These are phyloP conservation scores for Agaricus blazei DNA, from an alignment of 768 basidiomycete species.

Conservation along the genomic window DNA sequence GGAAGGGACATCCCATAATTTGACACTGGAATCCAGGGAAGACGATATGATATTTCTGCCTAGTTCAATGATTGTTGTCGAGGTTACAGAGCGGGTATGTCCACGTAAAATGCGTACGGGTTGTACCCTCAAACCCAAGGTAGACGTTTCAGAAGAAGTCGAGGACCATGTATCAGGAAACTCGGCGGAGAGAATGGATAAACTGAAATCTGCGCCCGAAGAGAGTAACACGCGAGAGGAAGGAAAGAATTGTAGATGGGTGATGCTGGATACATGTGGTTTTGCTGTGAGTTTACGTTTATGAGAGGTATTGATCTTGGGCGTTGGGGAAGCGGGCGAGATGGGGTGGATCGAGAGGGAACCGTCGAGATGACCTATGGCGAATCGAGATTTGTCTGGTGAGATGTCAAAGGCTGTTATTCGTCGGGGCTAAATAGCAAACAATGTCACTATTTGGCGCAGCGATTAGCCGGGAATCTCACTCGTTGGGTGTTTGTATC, in stretches of 20 bases:
- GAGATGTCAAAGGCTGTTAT: constrained; percentile 64
- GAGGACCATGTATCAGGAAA: constrained; percentile 19
- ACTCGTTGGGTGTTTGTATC: constrained; percentile 40
- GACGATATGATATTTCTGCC: constrained; percentile 66
- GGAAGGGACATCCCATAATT: constrained; percentile 68
- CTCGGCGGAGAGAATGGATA: constrained; percentile 62
- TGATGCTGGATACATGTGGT: constrained; percentile 50
- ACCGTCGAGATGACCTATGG: constrained; percentile 58
- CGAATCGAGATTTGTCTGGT: constrained; percentile 52
- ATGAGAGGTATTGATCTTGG: constrained; percentile 18
- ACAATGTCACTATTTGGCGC: neutral
- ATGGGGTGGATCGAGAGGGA: constrained; percentile 29
- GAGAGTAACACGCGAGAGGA: constrained; percentile 70
- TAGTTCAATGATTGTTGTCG: constrained; percentile 54
- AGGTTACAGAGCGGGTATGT: constrained; percentile 63
- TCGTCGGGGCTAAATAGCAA: constrained; percentile 36
- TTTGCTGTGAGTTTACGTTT: constrained; percentile 27
- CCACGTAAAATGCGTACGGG: constrained; percentile 61
- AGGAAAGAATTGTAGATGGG: constrained; percentile 60
- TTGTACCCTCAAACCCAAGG: constrained; percentile 24
- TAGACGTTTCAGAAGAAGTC: constrained; percentile 12
- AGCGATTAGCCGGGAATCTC: constrained; percentile 7
- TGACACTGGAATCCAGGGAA: constrained; percentile 63
- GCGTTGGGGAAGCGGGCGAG: constrained; percentile 13
- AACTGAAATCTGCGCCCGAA: constrained; percentile 59